Evolutionary conservation across 2,329 filamentous ascomycete genomes (phyloP).

Genomic region (Pseudogymnoascus sp.): DNA sequence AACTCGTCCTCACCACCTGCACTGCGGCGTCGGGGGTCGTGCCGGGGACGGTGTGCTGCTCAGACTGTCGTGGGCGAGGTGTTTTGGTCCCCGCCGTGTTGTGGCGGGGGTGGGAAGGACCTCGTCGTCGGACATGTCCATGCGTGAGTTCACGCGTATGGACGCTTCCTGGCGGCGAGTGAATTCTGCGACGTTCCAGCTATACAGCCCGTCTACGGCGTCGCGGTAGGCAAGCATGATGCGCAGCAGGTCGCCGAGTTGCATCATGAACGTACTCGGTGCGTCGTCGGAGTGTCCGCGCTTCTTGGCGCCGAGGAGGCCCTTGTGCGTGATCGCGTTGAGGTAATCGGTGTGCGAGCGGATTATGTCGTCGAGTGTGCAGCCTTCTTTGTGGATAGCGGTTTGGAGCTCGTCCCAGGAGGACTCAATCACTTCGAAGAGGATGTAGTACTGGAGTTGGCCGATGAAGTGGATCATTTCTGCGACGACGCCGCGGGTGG

Average conservation of each 20-base stretch:
- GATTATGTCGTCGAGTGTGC: constrained; percentile 92
- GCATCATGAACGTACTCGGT: constrained; percentile 69
- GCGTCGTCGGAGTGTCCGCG: constrained; percentile 49
- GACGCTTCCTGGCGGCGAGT: constrained; percentile 81
- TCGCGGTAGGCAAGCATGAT: constrained; percentile 93
- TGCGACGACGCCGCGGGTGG: constrained; percentile 76
- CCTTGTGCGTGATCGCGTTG: constrained; percentile 91
- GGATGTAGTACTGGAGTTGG: constrained; percentile 95
- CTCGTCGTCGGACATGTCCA: constrained; percentile 24
- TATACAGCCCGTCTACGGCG: constrained; percentile 87
- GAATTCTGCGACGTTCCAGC: constrained; percentile 91
- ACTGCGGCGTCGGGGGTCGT: constrained; percentile 20
- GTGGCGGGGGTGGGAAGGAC: constrained; percentile 24
- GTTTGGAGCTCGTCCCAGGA: constrained; percentile 88
- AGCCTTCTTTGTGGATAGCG: constrained; percentile 74
- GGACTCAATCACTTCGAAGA: constrained; percentile 96
- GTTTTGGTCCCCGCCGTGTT: constrained; percentile 24
- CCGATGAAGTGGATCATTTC: constrained; percentile 99
- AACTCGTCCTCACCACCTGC: constrained; percentile 50
- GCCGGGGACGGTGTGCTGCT: constrained; percentile 18
- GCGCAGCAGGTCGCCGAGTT: constrained; percentile 87
- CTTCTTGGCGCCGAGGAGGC: constrained; percentile 69
- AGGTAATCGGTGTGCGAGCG: constrained; percentile 86
- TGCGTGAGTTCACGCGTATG: constrained; percentile 60
- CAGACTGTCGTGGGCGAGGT: constrained; percentile 8